Percentiles rank a stretch among this genome's conserved stretches.
Conservation (phyloP, 2,329 filamentous ascomycete genomes). For the Exserohilum rostratum region DNA sequence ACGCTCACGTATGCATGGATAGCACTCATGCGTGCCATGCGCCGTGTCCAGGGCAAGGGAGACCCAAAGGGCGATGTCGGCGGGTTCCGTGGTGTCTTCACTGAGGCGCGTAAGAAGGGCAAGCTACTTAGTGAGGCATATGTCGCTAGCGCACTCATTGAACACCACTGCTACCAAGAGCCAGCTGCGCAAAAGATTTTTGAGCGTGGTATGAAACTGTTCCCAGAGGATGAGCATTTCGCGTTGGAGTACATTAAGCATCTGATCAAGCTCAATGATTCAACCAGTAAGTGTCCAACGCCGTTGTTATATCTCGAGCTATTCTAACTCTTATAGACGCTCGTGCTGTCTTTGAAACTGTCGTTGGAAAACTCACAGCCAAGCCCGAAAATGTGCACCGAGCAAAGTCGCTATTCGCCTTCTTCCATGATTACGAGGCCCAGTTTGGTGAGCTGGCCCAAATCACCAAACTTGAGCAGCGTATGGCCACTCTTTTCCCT, state of each 20-base stretch:
- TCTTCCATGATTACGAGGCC: conserved; percentile 95
- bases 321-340: conserved; percentile 67
- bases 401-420: conserved; percentile 83
- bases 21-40: conserved; percentile 89
- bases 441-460: conserved; percentile 92
- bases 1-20: conserved; percentile 96
- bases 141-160: conserved; percentile 88
- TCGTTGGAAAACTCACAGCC: conserved; percentile 78
- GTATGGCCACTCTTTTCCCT: conserved; percentile 93
- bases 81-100: conserved; percentile 86
- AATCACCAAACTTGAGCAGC: conserved; percentile 85
- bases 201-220: conserved; percentile 89
- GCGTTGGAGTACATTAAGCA: conserved; percentile 96
- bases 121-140: conserved; percentile 94
- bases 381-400: conserved; percentile 77
- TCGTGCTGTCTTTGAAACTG: conserved; percentile 93
- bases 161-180: conserved; percentile 96
- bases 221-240: conserved; percentile 91
- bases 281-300: conserved; percentile 72
- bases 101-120: conserved; percentile 83
- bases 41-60: conserved; percentile 85
- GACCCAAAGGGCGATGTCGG: conserved; percentile 64
- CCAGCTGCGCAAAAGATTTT: conserved; percentile 92
- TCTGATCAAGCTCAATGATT: conserved; percentile 87
- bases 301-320: not conserved